Evolutionary conservation across 768 basidiomycete genomes (phyloP).

Genomic region (Suillus variegatus): DNA sequence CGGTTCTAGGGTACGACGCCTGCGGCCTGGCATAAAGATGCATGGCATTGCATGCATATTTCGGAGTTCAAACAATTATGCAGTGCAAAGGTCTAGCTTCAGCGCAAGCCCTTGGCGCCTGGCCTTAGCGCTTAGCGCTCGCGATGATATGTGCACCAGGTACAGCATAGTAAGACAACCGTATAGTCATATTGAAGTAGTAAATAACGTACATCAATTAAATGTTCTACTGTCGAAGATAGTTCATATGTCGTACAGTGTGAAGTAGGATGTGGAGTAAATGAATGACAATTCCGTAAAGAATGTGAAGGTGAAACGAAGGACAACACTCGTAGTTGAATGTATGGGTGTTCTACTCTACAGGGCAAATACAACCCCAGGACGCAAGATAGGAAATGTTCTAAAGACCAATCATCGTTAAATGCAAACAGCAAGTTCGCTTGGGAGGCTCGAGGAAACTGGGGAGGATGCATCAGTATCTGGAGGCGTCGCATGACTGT

Average conservation of each 20-base stretch:
- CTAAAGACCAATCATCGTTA: not conserved
- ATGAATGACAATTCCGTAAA: not conserved
- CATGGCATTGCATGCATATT: not conserved
- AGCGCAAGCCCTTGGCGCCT: too few relatives aligned
- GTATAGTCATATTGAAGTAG: not conserved
- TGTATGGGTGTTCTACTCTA: not conserved
- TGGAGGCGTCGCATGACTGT: not conserved
- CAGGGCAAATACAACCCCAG: not conserved
- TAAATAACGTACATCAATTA: not conserved
- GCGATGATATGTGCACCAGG: too few relatives aligned
- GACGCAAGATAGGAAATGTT: not conserved
- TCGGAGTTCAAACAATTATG: not conserved
- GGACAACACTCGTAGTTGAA: not conserved
- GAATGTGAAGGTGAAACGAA: not conserved
- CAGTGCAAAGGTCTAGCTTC: too few relatives aligned
- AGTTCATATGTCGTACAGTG: not conserved
- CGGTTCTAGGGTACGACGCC: not conserved
- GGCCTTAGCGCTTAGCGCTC: too few relatives aligned
- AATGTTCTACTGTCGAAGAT: not conserved
- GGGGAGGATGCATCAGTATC: not conserved
- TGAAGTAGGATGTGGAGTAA: not conserved
- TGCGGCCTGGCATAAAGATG: too few relatives aligned
- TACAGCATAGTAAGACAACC: not conserved
- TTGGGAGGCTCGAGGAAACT: constrained; percentile 18
- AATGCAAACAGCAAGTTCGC: constrained; percentile 18